Base-by-base conservation (phyloP, 192 early-diverging fungal genomes). In the Umbelopsis ramanniana region DNA sequence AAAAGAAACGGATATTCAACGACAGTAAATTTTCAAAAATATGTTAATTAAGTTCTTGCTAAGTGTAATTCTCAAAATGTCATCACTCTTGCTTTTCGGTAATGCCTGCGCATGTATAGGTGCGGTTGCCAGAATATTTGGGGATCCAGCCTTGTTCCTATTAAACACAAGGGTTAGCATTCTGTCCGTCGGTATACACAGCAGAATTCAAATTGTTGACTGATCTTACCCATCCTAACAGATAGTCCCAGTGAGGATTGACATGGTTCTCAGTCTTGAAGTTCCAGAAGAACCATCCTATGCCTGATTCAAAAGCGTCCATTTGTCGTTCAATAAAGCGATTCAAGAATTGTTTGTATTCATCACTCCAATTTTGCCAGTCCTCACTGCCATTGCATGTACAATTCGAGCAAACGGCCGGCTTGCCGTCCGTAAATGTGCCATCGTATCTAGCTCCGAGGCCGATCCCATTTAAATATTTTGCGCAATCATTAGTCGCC, bases 281-380 rank as follows among this genome's bases (percentile, higher is more conserved):
- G 75, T 88, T 90, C 91, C 91, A 92, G 52, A 82, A 90, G 70
- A 89, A 89, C 89, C 91, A 92, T 0, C 89, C 91, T 29, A 80
- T 70, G 4, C 85, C 74, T 21, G 66, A 19, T 66, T 91, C 89
- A 72, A 87, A 93, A 0, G 91, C 79, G 74, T 89, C 86, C 70
- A 90, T 53, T 53, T 93, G 91, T 0, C 85, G 82, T 52, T 79
- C 75, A 40, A 86, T 83, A 72, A 88, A 90, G 33, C 69, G 73
- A 9, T 66, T 70, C 57, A 89, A 68, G 55, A 85, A 86, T 1
- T 73, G 35, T 14, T 84, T 84, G 66, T 87, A 87, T 6, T 78
- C 74, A 7, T 50, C 6, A 22, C 52, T 76, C 77, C 80, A 93
- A 9, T 54, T 76, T 46, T 79, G 77, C 35, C 82, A 86, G 57